Percentiles rank a stretch among this genome's conserved stretches.
phyloP scores from a whole-genome alignment of 202 grass and related monocot genomes.

The Cymbopogon flexuosus region DNA sequence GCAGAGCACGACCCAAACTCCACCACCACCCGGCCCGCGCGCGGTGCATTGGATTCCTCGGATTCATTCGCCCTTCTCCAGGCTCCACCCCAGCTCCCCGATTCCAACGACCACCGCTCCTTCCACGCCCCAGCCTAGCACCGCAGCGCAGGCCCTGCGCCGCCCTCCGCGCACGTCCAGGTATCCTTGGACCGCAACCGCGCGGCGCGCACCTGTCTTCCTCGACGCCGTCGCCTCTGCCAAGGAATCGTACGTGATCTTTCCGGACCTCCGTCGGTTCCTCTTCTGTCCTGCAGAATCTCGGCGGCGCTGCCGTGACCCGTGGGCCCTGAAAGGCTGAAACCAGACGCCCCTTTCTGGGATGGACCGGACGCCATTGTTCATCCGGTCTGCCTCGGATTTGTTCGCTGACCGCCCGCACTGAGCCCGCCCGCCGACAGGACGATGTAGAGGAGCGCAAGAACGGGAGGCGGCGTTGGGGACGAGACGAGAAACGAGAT shows the following conservation, averaged over 20 bases:
- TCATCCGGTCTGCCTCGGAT: not conserved
- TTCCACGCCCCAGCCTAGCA: not conserved
- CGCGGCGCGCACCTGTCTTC: not conserved
- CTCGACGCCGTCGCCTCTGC: not conserved
- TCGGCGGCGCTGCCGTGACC: not conserved
- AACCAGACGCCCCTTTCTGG: not conserved
- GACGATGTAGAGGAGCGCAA: slow-evolving; percentile 22
- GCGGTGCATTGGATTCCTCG: not conserved
- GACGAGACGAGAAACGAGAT: not conserved
- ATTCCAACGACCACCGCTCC: slow-evolving; percentile 4
- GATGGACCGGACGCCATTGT: not conserved
- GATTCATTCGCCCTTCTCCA: not conserved
- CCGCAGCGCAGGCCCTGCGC: not conserved
- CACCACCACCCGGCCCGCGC: not conserved
- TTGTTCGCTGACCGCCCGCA: not conserved
- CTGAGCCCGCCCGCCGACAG: not conserved
- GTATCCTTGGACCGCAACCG: not conserved
- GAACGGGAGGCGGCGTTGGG: not conserved
- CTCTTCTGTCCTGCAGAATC: not conserved
- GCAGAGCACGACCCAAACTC: not conserved
- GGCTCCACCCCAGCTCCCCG: not conserved
- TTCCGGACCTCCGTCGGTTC: not conserved
- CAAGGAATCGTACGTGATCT: not conserved
- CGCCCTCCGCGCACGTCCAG: slow-evolving; percentile 15
- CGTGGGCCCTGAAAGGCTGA: not conserved